Evolutionary conservation across 73 alveolate genomes (phyloP).

Genomic region (Strombidium stylifer): DNA sequence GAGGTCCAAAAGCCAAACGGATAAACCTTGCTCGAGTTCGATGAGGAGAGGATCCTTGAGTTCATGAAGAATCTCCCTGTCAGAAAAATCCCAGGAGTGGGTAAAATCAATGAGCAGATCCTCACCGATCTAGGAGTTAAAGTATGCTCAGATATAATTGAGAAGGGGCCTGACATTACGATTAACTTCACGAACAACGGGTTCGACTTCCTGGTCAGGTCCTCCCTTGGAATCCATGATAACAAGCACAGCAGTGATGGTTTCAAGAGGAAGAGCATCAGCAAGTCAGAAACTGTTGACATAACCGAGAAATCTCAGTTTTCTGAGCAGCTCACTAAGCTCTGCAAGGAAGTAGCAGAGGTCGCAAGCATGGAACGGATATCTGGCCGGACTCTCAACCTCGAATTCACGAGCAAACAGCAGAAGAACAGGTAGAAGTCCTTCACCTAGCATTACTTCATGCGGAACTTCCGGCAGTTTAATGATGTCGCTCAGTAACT

Average conservation of each 20-base stretch:
- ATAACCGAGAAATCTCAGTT: background rate
- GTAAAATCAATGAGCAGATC: constrained; percentile 71
- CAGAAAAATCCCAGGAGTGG: constrained; percentile 89
- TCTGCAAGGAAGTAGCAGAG: too few relatives aligned
- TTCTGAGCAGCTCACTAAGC: too few relatives aligned
- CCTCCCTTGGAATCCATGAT: constrained; percentile 31
- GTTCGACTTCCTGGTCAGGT: constrained; percentile 54
- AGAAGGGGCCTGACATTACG: constrained; percentile 53
- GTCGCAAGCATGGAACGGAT: too few relatives aligned
- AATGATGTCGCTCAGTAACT: too few relatives aligned
- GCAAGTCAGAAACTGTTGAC: constrained; percentile 27
- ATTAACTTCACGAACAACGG: constrained; percentile 57
- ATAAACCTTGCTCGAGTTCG: constrained; percentile 31
- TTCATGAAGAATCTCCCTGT: constrained; percentile 74
- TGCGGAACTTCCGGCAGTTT: too few relatives aligned
- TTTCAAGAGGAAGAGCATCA: constrained; percentile 12
- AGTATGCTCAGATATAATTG: constrained; percentile 57
- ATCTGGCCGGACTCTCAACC: too few relatives aligned
- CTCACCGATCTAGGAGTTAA: constrained; percentile 64
- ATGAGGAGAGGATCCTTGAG: constrained; percentile 18
- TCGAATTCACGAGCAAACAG: too few relatives aligned
- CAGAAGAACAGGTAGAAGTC: too few relatives aligned
- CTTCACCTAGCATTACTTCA: too few relatives aligned
- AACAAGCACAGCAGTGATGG: constrained; percentile 33
- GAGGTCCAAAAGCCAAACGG: constrained; percentile 76